Evolutionary conservation across 805 yeast genomes (phyloP), one percentile per base, ranked within the genome.

Genomic region (Candida railenensis): DNA sequence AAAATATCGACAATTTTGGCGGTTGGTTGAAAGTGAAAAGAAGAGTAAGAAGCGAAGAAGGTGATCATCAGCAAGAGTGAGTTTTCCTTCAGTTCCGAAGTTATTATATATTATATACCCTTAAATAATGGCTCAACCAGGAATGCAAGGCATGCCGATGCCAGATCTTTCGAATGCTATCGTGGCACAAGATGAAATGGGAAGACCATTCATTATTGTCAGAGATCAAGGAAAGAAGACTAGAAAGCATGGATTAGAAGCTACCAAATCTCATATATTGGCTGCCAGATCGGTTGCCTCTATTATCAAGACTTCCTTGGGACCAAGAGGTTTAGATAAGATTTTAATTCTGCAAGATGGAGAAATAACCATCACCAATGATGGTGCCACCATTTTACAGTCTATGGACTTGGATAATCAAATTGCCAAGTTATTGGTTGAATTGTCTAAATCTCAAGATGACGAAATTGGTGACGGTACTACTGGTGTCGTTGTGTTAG

Each of bases 381-480:
- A 94, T 65, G 99, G 99, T 57, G 99, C 98, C 39, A 95, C 99
- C 11, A 95, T 94, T 59, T 72, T 94, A 56, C 79, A 95, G 7
- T 96, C 90, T 64, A 94, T 94, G 97, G 96, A 94, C 65, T 77
- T 94, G 53, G 96, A 90, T 56, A 91, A 87, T 66, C 96, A 94
- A 70, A 90, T 94, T 57, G 99, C 99, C 54, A 94, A 94, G 69
- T 76, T 94, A 50, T 74, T 94, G 61, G 99, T 94, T 16, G 96
- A 95, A 69, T 78, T 94, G 53, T 87, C 97, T 25, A 87, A 81
- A 65, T 88, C 96, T 22, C 99, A 92, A 74, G 99, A 92, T 67
- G 97, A 94, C 65, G 98, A 92, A 71, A 89, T 92, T 63, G 99
- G 99, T 47, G 99, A 92, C 66, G 99, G 99, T 62, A 94, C 99